These are phyloP conservation scores for Xylariaceae sp. DNA, from an alignment of 2,329 filamentous ascomycete genomes.

Conservation along the genomic window DNA sequence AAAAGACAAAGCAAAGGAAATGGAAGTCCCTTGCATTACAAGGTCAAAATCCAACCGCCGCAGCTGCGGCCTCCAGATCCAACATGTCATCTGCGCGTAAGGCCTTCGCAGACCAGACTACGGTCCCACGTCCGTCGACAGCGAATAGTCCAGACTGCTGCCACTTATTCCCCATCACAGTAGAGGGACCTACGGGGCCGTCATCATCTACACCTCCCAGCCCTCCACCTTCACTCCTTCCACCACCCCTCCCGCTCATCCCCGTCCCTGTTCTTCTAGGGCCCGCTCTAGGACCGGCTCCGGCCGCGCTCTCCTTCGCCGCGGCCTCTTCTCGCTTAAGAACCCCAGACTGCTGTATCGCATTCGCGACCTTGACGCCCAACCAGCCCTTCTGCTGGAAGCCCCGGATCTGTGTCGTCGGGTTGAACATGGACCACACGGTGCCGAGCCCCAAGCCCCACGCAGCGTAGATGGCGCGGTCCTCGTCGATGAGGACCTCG, in stretches of 20 bases:
- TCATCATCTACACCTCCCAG: slow-evolving; percentile 34
- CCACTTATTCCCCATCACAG: slow-evolving; percentile 53
- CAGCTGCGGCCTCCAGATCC: slow-evolving; percentile 48
- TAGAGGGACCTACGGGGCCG: slow-evolving; percentile 36
- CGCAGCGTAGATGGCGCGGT: slow-evolving; percentile 53
- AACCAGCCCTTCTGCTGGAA: slow-evolving; percentile 55
- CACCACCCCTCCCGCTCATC: slow-evolving; percentile 5
- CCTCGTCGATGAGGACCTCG: slow-evolving; percentile 52
- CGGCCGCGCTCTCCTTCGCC: slow-evolving; percentile 33
- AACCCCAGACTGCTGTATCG: slow-evolving; percentile 37
- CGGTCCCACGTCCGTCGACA: slow-evolving; percentile 45
- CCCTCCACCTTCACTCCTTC: slow-evolving; percentile 28
- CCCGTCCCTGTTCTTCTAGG: slow-evolving; percentile 34
- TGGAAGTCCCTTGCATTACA: background rate
- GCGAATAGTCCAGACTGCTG: slow-evolving; percentile 51
- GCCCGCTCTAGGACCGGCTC: no score
- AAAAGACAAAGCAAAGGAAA: background rate
- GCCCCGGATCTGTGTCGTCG: slow-evolving; percentile 47
- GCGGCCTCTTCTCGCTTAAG: slow-evolving; percentile 24
- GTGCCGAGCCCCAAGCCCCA: slow-evolving; percentile 54
- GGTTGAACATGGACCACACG: slow-evolving; percentile 52
- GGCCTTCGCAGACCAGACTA: slow-evolving; percentile 49
- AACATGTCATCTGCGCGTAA: slow-evolving; percentile 47
- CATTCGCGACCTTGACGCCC: slow-evolving; percentile 46
- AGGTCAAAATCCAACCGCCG: slow-evolving; percentile 24